These are phyloP conservation scores for Saccharomyces hybrid DNA, from an alignment of 1,139 yeast species.

Conservation along the genomic window DNA sequence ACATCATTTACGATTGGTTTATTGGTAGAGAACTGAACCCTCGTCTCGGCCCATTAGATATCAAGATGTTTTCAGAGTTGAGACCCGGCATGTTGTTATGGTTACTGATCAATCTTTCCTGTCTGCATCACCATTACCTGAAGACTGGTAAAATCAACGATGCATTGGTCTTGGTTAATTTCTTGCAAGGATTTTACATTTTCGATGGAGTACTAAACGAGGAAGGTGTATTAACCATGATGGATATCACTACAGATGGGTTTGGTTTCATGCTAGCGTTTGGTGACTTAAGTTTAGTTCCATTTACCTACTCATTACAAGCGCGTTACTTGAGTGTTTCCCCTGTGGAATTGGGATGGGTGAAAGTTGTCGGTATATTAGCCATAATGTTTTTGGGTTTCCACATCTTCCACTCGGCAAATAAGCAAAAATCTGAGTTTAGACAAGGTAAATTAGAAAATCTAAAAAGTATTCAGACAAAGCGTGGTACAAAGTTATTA, in stretches of 20 bases:
- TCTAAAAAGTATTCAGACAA: constrained; percentile 61
- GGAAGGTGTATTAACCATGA: constrained; percentile 84
- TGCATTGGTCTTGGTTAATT: constrained; percentile 61
- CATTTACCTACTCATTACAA: constrained; percentile 84
- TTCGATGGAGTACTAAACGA: constrained; percentile 91
- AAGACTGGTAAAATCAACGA: constrained; percentile 55
- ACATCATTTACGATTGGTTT: constrained; percentile 80
- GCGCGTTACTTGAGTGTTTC: constrained; percentile 70
- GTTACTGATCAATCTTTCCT: constrained; percentile 70
- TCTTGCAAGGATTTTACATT: constrained; percentile 73
- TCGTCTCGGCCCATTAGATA: constrained; percentile 75
- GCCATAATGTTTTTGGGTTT: constrained; percentile 54
- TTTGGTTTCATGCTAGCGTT: constrained; percentile 93
- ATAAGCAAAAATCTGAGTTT: constrained; percentile 78
- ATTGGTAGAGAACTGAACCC: constrained; percentile 96
- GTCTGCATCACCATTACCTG: constrained; percentile 74
- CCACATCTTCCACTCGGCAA: constrained; percentile 76
- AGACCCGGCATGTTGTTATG: constrained; percentile 92
- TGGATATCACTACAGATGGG: constrained; percentile 93
- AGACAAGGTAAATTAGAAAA: constrained; percentile 66
- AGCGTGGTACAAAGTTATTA: constrained; percentile 71
- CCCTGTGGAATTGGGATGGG: constrained; percentile 49
- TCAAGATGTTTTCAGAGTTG: constrained; percentile 86
- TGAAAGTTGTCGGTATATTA: constrained; percentile 35
- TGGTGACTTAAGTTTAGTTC: constrained; percentile 93